These are phyloP conservation scores for Colletotrichum melonis DNA, from an alignment of 2,329 filamentous ascomycete genomes.

Conservation along the genomic window DNA sequence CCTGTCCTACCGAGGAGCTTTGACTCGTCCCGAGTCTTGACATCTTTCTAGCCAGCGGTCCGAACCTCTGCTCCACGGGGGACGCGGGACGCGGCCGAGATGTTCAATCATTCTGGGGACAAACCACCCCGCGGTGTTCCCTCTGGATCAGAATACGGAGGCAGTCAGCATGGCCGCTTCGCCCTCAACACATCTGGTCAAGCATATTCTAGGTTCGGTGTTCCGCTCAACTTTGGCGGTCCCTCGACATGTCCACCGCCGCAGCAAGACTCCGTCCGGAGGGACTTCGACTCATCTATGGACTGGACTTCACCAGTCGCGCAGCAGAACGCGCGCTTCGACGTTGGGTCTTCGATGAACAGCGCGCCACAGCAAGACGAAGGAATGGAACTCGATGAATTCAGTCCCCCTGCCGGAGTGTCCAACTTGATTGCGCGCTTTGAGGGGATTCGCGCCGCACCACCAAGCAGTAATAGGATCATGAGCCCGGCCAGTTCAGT, in stretches of 20 bases:
- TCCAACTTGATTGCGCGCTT: conserved; percentile 54
- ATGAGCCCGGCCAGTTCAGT: conserved; percentile 42
- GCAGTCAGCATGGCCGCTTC: conserved; percentile 4
- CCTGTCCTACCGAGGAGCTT: conserved; percentile 50
- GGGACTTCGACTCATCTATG: conserved; percentile 42
- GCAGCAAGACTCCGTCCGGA: conserved; percentile 11
- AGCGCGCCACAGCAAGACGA: conserved; percentile 24
- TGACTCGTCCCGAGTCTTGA: conserved; percentile 51
- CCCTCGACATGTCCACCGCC: conserved; percentile 42
- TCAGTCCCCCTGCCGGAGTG: conserved; percentile 42
- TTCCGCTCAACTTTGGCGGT: conserved; percentile 42
- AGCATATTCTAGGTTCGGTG: conserved; percentile 47
- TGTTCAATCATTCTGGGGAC: conserved; percentile 50
- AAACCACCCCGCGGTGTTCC: conserved; percentile 45
- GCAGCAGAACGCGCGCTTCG: conserved; percentile 40
- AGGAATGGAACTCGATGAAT: conserved; percentile 36
- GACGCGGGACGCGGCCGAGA: conserved; percentile 47
- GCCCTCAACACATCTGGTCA: conserved; percentile 46
- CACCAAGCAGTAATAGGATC: conserved; percentile 44
- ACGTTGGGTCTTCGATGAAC: conserved; percentile 17
- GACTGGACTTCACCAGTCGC: conserved; percentile 51
- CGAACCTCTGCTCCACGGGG: conserved; percentile 44
- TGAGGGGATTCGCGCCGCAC: conserved; percentile 48
- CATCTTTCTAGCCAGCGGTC: conserved; percentile 46
- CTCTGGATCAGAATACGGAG: conserved; percentile 38